phyloP scores from a whole-genome alignment of 2,329 filamentous ascomycete genomes.

The Xylaria arbuscula region DNA sequence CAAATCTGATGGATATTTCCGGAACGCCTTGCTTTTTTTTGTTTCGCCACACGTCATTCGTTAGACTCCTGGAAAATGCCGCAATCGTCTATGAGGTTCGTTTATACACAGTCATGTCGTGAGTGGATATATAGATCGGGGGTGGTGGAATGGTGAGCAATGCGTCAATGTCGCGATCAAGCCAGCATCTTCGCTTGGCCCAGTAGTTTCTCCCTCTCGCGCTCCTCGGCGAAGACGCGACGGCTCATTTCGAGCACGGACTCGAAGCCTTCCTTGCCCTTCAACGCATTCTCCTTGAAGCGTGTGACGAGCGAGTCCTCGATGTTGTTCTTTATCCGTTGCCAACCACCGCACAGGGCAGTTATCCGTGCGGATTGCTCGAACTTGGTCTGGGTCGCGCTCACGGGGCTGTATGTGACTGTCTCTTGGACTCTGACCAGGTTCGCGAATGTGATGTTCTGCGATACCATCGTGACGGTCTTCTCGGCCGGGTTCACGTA shows the following conservation, averaged over 20 bases:
- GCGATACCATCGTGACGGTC: conserved; percentile 95
- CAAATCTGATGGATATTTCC: conserved; percentile 47
- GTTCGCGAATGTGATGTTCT: conserved; percentile 93
- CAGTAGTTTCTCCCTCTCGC: conserved; percentile 66
- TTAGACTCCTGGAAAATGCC: conserved; percentile 43
- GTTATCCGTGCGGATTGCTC: conserved; percentile 92
- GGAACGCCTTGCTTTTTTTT: conserved; percentile 51
- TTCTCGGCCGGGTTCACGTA: conserved; percentile 88
- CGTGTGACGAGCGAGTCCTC: conserved; percentile 90
- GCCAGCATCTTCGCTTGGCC: conserved; percentile 48
- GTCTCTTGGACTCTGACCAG: conserved; percentile 93
- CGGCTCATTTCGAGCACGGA: conserved; percentile 92
- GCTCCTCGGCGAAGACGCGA: conserved; percentile 90
- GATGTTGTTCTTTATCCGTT: conserved; percentile 95
- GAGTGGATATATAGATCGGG: conserved; percentile 4
- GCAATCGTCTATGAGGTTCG: conserved; percentile 36
- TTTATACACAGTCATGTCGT: conserved; percentile 35
- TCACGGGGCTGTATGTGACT: conserved; percentile 79
- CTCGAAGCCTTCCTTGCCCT: conserved; percentile 95
- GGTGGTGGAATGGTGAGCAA: conserved; percentile 22
- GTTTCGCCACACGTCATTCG: conserved; percentile 16
- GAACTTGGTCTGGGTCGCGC: conserved; percentile 77
- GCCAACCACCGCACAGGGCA: conserved; percentile 94
- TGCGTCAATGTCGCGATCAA: conserved; percentile 21
- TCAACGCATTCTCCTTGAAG: conserved; percentile 91